Base-by-base conservation (phyloP, 345 rosid species). In the Salix udensis region DNA sequence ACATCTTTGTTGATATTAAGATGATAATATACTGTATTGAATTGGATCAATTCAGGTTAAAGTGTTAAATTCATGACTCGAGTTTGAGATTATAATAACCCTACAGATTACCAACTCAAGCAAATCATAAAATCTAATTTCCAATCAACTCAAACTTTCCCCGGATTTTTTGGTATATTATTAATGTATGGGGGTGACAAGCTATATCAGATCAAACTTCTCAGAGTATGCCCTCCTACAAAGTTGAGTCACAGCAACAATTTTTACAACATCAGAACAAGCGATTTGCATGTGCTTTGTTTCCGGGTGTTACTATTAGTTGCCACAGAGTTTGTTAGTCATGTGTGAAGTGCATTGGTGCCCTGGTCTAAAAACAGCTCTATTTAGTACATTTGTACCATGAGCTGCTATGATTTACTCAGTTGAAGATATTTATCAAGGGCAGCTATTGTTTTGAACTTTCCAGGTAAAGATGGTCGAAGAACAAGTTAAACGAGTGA, bases 401-500 rank as follows among this genome's bases (percentile, higher is more conserved):
- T 62, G 68, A 44, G 68, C 46, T 58, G 28, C 24, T n/a, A 28
- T 62, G 24, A 62, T 39, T 52, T 7, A 2, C 61, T 48, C 44
- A 70, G 28, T 74, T 36, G 62, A 58, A 70, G 44, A 50, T 40
- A 69, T 73, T 76, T 67, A 52, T 74, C 4, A 66, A 79, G 82
- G 71, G 67, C 5, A 72, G 24, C 60, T 58, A 24, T 76, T 48
- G 39, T 21, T 64, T 82, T 75, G 67, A 79, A 75, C 67, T 39
- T 83, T 87, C 40, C 88, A 95, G 98, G 98, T 96, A 64, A 93
- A 93, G 88, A 93, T 96, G 99, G 99, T 96, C 19, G 99, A 96
- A 87, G 99, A 96, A 85, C 93, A 94, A 6, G 97, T 95, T 11
- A 95, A 93, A 83, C 86, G 88, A 74, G 91, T 91, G 76, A 91